Conservation (phyloP, 2,329 filamentous ascomycete genomes). For the Meredithiella fracta region DNA sequence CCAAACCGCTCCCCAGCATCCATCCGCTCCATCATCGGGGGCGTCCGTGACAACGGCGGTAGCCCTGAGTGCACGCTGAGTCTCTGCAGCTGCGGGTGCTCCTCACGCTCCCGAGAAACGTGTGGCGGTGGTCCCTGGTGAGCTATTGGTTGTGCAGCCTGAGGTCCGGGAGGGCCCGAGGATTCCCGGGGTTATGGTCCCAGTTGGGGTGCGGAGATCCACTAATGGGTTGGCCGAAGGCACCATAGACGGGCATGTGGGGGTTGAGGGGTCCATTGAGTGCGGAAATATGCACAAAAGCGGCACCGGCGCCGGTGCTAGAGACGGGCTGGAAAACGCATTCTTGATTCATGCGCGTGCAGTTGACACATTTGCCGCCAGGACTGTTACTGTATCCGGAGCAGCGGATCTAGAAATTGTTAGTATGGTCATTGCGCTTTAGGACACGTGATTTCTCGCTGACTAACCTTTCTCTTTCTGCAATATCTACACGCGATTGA, state of each 20-base stretch:
- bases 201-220: too few relatives aligned
- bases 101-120: too few relatives aligned
- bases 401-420: slow-evolving; percentile 37
- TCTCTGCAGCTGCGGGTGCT: slow-evolving; percentile 15
- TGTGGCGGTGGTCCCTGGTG: too few relatives aligned
- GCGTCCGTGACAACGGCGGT: background rate
- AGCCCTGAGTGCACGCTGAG: background rate
- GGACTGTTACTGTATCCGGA: slow-evolving; percentile 43
- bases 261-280: slow-evolving; percentile 41
- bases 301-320: slow-evolving; percentile 33
- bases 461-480: slow-evolving; percentile 40
- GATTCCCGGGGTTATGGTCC: too few relatives aligned
- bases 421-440: too few relatives aligned
- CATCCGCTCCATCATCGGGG: background rate
- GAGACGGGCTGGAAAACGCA: slow-evolving; percentile 45
- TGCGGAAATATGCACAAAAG: slow-evolving; percentile 42
- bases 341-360: slow-evolving; percentile 44
- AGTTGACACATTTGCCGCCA: slow-evolving; percentile 44
- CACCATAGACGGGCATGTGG: slow-evolving; percentile 37
- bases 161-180: too few relatives aligned
- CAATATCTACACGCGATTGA: slow-evolving; percentile 46
- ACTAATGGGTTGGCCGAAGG: slow-evolving; percentile 12
- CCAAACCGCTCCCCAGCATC: background rate
- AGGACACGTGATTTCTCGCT: too few relatives aligned
- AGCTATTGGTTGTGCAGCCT: too few relatives aligned